Evolutionary conservation across 164 flowering plant genomes (phyloP), one percentile per base, ranked within the genome.

Genomic region (Nymphaea colorata): DNA sequence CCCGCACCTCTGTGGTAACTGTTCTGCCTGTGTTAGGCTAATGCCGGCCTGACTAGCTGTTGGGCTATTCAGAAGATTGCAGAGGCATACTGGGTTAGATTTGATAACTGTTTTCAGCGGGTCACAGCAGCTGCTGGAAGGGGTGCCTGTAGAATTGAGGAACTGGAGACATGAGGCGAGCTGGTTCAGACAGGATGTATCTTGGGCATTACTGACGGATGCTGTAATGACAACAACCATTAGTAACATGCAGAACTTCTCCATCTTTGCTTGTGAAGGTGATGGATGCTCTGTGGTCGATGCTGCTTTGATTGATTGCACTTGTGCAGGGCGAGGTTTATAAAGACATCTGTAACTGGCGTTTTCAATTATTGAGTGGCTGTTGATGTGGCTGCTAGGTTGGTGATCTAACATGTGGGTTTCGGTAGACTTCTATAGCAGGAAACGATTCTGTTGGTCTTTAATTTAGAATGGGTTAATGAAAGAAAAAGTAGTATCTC

Each of bases 1-100:
- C 0, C 93, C 96, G 64, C 96, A 87, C 75, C 78, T 74, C 0
- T 67, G 84, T 3, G 96, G 96, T 70, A 90, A 70, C 44, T 76
- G 66, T 61, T 82, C 82, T 0, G 88, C 93, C 44, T 77, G 70
- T 2, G 74, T 81, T 8, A 79, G 64, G 43, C 85, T 77, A 67
- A 87, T 79, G 25, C 86, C 87, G 1, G 81, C 80, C 66, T 71
- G 74, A 74, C 79, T 71, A 6, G 87, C 85, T 44, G 64, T 65
- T 2, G 43, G 69, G 67, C 79, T 78, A 78, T 75, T 85, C 18
- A 83, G 71, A 83, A 86, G 16, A 17, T 68, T 74, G 55, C 96
- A 90, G 57, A 90, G 65, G 80, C 96, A 90, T 43, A 81, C 70
- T 3, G 86, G 87, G 67, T 76, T 72, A 2, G 84, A 78, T 57